Evolutionary conservation across 2,329 filamentous ascomycete genomes (phyloP), one percentile per base, ranked within the genome.

Genomic region (Helotiales sp.): DNA sequence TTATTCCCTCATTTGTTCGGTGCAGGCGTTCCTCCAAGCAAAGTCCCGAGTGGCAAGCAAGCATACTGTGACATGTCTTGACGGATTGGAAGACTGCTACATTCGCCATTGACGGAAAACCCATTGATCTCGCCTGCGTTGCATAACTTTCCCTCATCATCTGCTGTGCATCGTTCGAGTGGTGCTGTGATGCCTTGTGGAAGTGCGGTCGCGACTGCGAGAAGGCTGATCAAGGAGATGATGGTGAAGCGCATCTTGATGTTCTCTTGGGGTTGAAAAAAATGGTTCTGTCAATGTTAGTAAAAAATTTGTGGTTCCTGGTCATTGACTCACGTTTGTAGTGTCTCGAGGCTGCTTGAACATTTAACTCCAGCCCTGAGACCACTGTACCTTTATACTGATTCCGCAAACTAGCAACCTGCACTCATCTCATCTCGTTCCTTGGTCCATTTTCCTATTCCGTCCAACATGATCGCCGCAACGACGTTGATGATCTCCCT

Each of bases 41-140:
- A 34, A 25, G 44, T 54, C 13, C 42, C 50, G 12, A 33, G 19
- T 3, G 50, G 55, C 29, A 58, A 17, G 17, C 55, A 54, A 29
- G 29, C 34, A 24, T 33, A 58, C 15, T 58, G 42, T 5, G 24
- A 42, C 1, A 42, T 9, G n/a, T 54, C 46, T 2, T 5, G 5
- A 9, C 36, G 17, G 12, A 54, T 51, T 1, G 50, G 34, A 15
- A 50, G 2, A 4, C 25, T 6, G 7, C 50, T 50, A 27, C 55
- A 54, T 12, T 44, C 36, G 0, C 51, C 55, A 9, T 31, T 49
- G 1, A 50, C 27, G 12, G 17, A 58, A 22, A 54, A 54, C 3
- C 55, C 55, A 27, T 58, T 58, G 42, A 58, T 50, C 36, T 54
- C 50, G n/a, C 55, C 42, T 2, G 55, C 42, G 30, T 58, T 58